These are phyloP conservation scores for Scheffersomyces lignosus DNA, from an alignment of 805 yeast genomes.

Conservation along the genomic window DNA sequence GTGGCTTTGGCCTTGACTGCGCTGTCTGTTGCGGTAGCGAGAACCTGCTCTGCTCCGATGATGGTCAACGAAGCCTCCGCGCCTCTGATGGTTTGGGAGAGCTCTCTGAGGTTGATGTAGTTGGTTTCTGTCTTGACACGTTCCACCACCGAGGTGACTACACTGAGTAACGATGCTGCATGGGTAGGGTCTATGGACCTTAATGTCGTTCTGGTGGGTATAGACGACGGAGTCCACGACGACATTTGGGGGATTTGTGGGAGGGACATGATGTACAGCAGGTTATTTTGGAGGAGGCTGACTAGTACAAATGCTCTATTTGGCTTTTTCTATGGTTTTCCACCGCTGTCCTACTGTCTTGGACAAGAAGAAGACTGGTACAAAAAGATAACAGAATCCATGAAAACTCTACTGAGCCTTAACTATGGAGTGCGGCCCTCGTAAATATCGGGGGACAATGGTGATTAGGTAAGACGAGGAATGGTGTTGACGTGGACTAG, in stretches of 20 bases:
- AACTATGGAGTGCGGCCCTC: too few species aligned
- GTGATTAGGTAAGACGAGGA: too few species aligned
- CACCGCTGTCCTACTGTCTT: too few species aligned
- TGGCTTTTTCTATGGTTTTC: not conserved
- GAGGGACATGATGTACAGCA: too few species aligned
- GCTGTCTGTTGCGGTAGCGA: slow-evolving; percentile 39
- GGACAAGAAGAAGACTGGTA: too few species aligned
- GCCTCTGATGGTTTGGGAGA: slow-evolving; percentile 29
- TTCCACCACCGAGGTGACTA: slow-evolving; percentile 15
- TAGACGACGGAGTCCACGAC: slow-evolving; percentile 24
- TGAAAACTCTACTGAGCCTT: too few species aligned
- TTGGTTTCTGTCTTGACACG: slow-evolving; percentile 21
- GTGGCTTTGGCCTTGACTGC: slow-evolving; percentile 28
- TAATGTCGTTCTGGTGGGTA: slow-evolving; percentile 30
- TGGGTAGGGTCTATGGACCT: slow-evolving; percentile 24
- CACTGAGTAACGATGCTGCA: slow-evolving; percentile 20
- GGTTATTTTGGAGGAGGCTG: too few species aligned
- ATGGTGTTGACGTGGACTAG: too few species aligned
- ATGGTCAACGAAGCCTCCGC: slow-evolving; percentile 38
- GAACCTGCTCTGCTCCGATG: slow-evolving; percentile 33
- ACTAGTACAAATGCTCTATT: not conserved
- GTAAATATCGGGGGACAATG: too few species aligned
- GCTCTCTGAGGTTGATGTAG: slow-evolving; percentile 15
- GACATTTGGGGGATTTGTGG: too few species aligned
- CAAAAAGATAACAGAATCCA: too few species aligned